These are phyloP conservation scores for Penicillium egyptiacum DNA, from an alignment of 495 filamentous ascomycete genomes.

Conservation along the genomic window DNA sequence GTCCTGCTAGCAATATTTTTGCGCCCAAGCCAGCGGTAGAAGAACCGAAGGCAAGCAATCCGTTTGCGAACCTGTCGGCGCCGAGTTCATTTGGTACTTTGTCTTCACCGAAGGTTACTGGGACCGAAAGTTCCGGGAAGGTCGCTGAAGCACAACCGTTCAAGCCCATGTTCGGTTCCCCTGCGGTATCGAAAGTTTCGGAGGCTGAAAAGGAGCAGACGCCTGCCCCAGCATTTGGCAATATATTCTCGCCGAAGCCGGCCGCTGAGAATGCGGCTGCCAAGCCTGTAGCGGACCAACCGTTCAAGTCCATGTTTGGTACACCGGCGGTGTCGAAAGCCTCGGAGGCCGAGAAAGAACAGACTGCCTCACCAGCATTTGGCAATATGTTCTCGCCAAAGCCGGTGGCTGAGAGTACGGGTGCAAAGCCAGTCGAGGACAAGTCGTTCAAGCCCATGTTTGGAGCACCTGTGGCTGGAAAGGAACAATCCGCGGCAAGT, in stretches of 20 bases:
- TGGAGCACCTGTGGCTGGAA: constrained; percentile 8
- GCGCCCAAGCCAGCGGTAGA: constrained; percentile 8
- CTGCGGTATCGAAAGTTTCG: background rate
- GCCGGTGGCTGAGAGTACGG: constrained; percentile 1
- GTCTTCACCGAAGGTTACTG: constrained; percentile 7
- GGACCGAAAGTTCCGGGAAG: constrained; percentile 4
- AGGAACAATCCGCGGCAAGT: background rate
- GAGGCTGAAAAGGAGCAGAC: background rate
- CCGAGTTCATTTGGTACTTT: background rate
- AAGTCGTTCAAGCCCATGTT: constrained; percentile 12
- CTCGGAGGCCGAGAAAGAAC: background rate
- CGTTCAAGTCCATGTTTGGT: constrained; percentile 10
- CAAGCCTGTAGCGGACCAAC: constrained; percentile 4
- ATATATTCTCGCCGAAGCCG: constrained; percentile 18
- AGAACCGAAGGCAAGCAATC: constrained; percentile 2
- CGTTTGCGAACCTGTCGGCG: constrained; percentile 8
- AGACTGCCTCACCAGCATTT: background rate
- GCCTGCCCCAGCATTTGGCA: constrained; percentile 5
- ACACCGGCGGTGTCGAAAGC: constrained; percentile 1
- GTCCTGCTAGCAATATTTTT: constrained; percentile 7
- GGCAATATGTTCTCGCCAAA: constrained; percentile 19
- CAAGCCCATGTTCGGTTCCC: constrained; percentile 6
- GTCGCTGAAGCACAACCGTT: constrained; percentile 2
- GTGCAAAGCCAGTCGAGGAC: constrained; percentile 8
- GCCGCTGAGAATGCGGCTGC: background rate